Evolutionary conservation across 2,329 filamentous ascomycete genomes (phyloP), one percentile per base, ranked within the genome.

Genomic region (Diplodia corticola): DNA sequence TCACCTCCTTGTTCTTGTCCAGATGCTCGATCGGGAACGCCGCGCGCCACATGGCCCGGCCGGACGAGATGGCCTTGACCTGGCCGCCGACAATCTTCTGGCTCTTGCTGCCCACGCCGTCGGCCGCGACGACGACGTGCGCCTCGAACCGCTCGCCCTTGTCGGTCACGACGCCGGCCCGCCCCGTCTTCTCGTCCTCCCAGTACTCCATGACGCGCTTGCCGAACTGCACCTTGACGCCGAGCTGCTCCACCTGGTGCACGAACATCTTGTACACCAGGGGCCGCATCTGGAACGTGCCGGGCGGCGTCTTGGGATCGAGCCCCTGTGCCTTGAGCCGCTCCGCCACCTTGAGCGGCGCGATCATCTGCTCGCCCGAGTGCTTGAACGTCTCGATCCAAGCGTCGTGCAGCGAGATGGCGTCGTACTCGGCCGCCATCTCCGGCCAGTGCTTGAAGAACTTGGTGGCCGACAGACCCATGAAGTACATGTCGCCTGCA

Each of bases 401-500:
- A 15, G 81, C 79, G 71, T 85, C 81, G 70, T 84, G 81, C 60
- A 85, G 80, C 20, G 82, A 84, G 61, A 85, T 85, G 7, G 73
- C 70, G 64, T 82, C 79, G 73, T 83, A 85, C 69, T 85, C 83
- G 59, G 78, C 74, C 48, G 78, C 76, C 71, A 87, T 77, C 63
- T 84, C 82, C 10, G 83, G 83, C 83, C 83, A 85, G 67, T 85
- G 82, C 72, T 82, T 83, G 72, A 86, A 80, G 75, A 85, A 85
- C 44, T 78, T 79, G 51, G 82, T 86, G 24, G 84, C 84, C 54
- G 82, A 84, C 24, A 86, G 78, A 10, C 84, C 83, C 81, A 87
- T 86, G 72, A 86, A 86, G 75, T 85, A 86, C 82, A 86, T 86
- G 73, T 87, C 85, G 63, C 84, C 84, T 83, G 63, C 7, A 0